A percentile compares a stretch with the other conserved stretches of the same genome.
Conservation (phyloP, 768 basidiomycete genomes). For the button mushroom (Agaricus bisporus) region DNA sequence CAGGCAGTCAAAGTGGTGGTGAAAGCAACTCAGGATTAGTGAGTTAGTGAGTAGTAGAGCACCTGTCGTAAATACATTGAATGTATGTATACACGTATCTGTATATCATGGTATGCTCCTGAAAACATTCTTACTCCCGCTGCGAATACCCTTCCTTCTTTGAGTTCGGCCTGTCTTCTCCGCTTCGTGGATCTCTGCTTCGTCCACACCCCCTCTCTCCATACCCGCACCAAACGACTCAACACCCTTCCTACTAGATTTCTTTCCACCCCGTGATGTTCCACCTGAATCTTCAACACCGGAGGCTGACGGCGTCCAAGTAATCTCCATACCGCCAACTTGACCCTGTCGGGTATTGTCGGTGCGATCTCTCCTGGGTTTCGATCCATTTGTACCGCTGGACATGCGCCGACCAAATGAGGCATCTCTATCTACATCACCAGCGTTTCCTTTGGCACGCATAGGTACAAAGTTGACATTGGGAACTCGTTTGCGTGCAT, state of each 20-base stretch:
- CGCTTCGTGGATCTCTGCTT: constrained; percentile 48
- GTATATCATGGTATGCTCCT: constrained; percentile 19
- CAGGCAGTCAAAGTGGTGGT: constrained; percentile 57
- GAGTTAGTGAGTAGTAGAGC: neutral
- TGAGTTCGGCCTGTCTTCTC: constrained; percentile 77
- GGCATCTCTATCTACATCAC: constrained; percentile 39
- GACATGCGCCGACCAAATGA: constrained; percentile 69
- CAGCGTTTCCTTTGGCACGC: constrained; percentile 33
- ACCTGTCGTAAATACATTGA: neutral
- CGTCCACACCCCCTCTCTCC: constrained; percentile 68
- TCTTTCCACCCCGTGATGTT: constrained; percentile 25
- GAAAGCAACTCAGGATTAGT: constrained; percentile 21
- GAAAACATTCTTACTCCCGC: constrained; percentile 88
- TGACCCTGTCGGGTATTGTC: constrained; percentile 17
- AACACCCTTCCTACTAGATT: constrained; percentile 46
- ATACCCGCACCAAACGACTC: constrained; percentile 85
- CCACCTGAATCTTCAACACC: constrained; percentile 25
- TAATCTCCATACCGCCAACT: constrained; percentile 78
- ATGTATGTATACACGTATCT: neutral
- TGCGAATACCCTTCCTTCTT: constrained; percentile 72
- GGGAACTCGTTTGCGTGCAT: constrained; percentile 31
- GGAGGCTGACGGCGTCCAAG: constrained; percentile 63
- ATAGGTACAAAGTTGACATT: constrained; percentile 66
- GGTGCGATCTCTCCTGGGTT: constrained; percentile 11
- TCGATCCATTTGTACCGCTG: constrained; percentile 15